Evolutionary conservation across 805 yeast genomes (phyloP).

Genomic region (Candida namnaoensis): DNA sequence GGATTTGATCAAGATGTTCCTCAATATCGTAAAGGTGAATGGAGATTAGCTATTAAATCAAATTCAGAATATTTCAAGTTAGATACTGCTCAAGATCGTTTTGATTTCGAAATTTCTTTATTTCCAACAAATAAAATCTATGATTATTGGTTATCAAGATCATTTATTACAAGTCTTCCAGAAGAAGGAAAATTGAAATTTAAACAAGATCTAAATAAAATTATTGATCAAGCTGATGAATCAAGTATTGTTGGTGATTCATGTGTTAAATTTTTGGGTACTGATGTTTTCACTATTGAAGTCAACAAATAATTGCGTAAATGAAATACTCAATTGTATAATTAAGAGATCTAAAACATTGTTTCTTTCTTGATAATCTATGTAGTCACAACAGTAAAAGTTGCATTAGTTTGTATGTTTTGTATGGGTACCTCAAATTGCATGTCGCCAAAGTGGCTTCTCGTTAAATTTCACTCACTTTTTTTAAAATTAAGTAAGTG

Average conservation of each 20-base stretch:
- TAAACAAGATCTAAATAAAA: conserved; percentile 21
- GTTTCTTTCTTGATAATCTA: too few species aligned
- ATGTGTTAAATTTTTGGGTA: too few species aligned
- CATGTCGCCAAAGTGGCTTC: too few species aligned
- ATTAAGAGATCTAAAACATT: too few species aligned
- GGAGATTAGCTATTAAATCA: conserved; percentile 32
- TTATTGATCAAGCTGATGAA: conserved; percentile 9
- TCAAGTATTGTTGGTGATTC: not conserved
- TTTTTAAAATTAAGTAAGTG: too few species aligned
- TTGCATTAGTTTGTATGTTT: too few species aligned
- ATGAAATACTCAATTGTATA: too few species aligned
- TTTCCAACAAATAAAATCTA: conserved; percentile 28
- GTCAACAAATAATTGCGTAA: too few species aligned
- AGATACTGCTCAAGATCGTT: conserved; percentile 23
- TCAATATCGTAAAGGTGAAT: conserved; percentile 40
- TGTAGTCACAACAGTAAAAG: too few species aligned
- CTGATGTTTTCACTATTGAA: too few species aligned
- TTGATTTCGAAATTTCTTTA: conserved; percentile 20
- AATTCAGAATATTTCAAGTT: conserved; percentile 23
- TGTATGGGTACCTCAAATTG: too few species aligned
- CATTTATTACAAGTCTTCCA: conserved; percentile 39
- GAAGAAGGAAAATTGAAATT: conserved; percentile 26
- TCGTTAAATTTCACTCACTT: too few species aligned
- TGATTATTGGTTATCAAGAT: conserved; percentile 45
- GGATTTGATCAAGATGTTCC: conserved; percentile 37